Evolutionary conservation across 768 basidiomycete species (phyloP), one percentile per base, ranked within the genome.

Genomic region (Russula dissimulans): DNA sequence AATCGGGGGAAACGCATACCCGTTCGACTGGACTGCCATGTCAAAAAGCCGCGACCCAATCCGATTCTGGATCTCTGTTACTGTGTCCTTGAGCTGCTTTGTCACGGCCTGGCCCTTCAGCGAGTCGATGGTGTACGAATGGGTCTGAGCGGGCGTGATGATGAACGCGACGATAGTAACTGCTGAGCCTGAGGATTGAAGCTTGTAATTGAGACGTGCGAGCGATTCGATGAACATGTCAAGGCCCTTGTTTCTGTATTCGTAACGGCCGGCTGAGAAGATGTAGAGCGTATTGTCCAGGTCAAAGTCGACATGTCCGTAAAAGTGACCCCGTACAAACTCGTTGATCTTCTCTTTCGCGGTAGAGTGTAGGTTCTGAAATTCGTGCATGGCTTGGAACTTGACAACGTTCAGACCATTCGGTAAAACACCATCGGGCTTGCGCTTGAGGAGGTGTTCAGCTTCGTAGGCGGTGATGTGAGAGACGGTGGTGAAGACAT

Each of bases 211-310:
- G 54, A 89, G 77, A 59, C 95, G 91, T 32, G 95, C 97, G 58
- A 99, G 83, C 17, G 88, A 81, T 75, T 99, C 97, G 66, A 99
- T 95, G 72, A 97, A 99, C 95, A 99, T 97, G 71, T 99, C 97
- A 34, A 98, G 94, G 57, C 97, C 97, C 77, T 99, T 99, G 78
- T 99, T 99, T 44, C 97, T 82, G 73, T 97, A 99, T 73, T 99
- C 97, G 73, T 99, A 99, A 46, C 97, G 84, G 44, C 97, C 97
- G n/a, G 97, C 97, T 15, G 93, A 98, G 75, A 99, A 99, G 82
- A 97, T 85, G 71, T 93, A 93, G 54, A 93, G 77, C 6, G 91
- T 92, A 66, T 92, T 89, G 18, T 95, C 91, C 44, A 98, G 80
- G 73, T 97, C 92, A 69, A 98, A 97, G 71, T 98, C 90, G 73